Evolutionary conservation across 2,329 filamentous ascomycete species (phyloP), one percentile per base, ranked within the genome.

Genomic region (Alternaria metachromatica): DNA sequence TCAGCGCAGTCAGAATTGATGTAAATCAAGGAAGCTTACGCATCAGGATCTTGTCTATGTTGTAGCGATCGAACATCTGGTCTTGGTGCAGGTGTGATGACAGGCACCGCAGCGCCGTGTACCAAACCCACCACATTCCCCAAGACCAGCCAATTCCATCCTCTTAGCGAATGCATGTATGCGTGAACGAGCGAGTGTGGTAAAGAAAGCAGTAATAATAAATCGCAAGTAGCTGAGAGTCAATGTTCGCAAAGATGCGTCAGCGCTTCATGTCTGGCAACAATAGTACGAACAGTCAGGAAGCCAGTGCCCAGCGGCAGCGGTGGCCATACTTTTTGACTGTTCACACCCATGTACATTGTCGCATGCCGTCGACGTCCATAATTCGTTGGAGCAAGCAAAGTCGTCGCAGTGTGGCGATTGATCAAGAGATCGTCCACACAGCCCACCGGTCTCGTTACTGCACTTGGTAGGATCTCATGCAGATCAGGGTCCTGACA

Each of bases 11-110:
- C 30, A 15, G 10, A 30, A 21, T 30, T 15, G 4, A 12, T 13
- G 18, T 25, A 6, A 4, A 4, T 18, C 28, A 37, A 26, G 15
- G 41, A 21, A 9, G 72, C 76, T 63, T 71, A 80, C 77, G 76
- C 69, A 73, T 80, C 72, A 30, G 72, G 73, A 58, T 67, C 65
- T 37, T 77, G 67, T 56, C 74, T 73, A 30, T 65, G 55, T 13
- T 62, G 48, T 43, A 71, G 41, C 20, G 55, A 60, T 61, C 67
- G 62, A 60, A 60, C 21, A 55, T 55, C 53, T 18, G 43, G 30
- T 20, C 53, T 66, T 23, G 78, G 77, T 45, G 73, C 76, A 15
- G 72, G 71, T 43, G 77, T 78, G 53, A 78, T 73, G 23, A 58
- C 61, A 30, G 76, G 71, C 37, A 65, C 57, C 6, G 54, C 67